Base-by-base conservation (phyloP, 164 flowering plant genomes). In the Nelumbo lutea region DNA sequence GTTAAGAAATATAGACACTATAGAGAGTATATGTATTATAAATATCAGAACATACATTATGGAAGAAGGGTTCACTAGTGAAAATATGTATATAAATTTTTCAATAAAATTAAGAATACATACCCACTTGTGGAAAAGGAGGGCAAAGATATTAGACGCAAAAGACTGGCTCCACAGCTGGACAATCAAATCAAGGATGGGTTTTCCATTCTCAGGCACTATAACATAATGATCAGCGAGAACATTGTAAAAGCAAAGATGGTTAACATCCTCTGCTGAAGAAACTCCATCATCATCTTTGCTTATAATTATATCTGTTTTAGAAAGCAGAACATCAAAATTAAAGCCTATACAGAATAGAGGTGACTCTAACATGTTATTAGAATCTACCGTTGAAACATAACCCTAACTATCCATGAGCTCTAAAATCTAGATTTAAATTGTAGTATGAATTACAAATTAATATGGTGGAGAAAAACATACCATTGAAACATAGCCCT, bases 121-220 rank as follows among this genome's bases (percentile, higher is more conserved):
- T 82, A 94, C 99, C 99, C 99, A 96, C 84, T 96, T 96, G 79
- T 96, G 97, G 74, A 96, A 96, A 78, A 96, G 79, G 47, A 93
- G 93, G 38, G 97, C 71, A 68, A 96, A 96, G n/a, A 96, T 96
- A 78, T 93, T 88, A 44, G 97, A 90, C 42, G 97, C 96, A 81
- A 92, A 93, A 64, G 91, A 90, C 77, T 96, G 99, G 86, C 98
- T 96, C 99, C 99, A 96, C 2, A 96, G 86, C 71, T 89, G 87
- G 57, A 93, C 95, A 70, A 96, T 86, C 82, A 90, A 71, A 84
- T 90, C 90, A 77, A 93, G 94, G 66, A 93, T 81, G 9, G 76
- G 79, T 70, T 86, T 79, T 45, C 95, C 98, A 82, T 76, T 85
- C 68, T 86, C 80, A 39, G 96, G 90, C 68, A 72, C 82, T 67